A percentile compares a stretch with the other conserved stretches of the same genome.
These are phyloP conservation scores for Ustilago xerochloae DNA, from an alignment of 1,284 basidiomycete species.

Conservation along the genomic window DNA sequence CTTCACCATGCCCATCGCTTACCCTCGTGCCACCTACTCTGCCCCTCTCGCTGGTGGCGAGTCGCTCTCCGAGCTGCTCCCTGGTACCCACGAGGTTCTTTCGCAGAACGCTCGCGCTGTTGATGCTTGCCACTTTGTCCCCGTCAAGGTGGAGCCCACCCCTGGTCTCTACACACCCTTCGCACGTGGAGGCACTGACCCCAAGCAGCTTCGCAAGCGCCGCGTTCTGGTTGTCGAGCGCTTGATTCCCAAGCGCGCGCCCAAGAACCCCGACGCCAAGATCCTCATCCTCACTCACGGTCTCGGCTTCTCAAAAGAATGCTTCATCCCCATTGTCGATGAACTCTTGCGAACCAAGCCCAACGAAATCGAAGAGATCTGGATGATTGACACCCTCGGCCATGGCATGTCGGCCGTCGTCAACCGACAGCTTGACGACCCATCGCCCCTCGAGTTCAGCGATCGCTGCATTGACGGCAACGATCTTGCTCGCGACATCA, in stretches of 20 bases:
- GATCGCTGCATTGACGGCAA: conserved; percentile 51
- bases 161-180: conserved; percentile 46
- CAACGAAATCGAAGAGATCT: conserved; percentile 43
- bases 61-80: conserved; percentile 38
- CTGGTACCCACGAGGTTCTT: conserved; percentile 42
- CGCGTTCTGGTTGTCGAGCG: conserved; percentile 42
- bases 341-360: conserved; percentile 34
- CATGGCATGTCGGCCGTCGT: conserved; percentile 45
- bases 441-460: conserved; percentile 37
- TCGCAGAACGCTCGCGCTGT: conserved; percentile 44
- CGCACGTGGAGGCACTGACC: conserved; percentile 36
- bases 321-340: conserved; percentile 40
- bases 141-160: conserved; percentile 41
- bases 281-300: conserved; percentile 42
- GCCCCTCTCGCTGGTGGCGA: conserved; percentile 40
- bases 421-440: conserved; percentile 45
- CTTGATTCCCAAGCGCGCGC: conserved; percentile 33
- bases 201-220: conserved; percentile 38
- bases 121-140: conserved; percentile 43
- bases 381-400: conserved; percentile 48
- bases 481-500: conserved; percentile 41
- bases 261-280: conserved; percentile 39
- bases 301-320: conserved; percentile 46
- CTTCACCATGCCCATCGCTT: conserved; percentile 43
- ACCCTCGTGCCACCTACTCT: conserved; percentile 45